Conservation (phyloP, 306 rosid species). For the Macrotyloma uniflorum region DNA sequence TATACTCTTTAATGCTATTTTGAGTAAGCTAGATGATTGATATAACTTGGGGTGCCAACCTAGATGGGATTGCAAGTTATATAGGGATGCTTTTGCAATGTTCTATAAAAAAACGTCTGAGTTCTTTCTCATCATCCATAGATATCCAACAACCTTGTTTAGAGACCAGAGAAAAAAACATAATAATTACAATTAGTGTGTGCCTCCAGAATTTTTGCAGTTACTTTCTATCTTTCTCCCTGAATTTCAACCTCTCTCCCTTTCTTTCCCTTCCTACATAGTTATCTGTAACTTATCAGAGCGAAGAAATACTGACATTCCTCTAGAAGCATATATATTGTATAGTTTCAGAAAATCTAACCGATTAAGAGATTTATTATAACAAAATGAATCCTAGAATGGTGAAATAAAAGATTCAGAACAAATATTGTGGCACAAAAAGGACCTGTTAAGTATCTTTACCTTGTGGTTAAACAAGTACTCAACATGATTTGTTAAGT, state of each 20-base stretch:
- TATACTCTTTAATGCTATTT: no score
- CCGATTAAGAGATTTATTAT: not conserved
- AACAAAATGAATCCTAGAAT: constrained; percentile 19
- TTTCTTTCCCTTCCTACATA: not conserved
- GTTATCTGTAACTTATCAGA: not conserved
- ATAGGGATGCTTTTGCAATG: no score
- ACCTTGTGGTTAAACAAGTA: constrained; percentile 44
- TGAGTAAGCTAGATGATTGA: no score
- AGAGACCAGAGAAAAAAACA: constrained; percentile 6
- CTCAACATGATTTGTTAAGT: constrained; percentile 41
- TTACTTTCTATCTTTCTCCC: not conserved
- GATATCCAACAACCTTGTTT: not conserved
- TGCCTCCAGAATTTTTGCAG: not conserved
- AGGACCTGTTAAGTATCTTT: constrained; percentile 26
- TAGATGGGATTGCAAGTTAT: no score
- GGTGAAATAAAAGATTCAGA: constrained; percentile 1
- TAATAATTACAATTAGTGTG: not conserved
- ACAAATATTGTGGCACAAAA: constrained; percentile 14
- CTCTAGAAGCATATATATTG: not conserved
- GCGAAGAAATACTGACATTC: not conserved
- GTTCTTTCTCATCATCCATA: not conserved
- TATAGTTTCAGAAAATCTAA: constrained; percentile 5
- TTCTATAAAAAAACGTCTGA: not conserved
- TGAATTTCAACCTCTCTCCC: not conserved
- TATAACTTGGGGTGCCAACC: no score